Evolutionary conservation across 208 protist species (phyloP).

Genomic region (Leishmania amazonensis): DNA sequence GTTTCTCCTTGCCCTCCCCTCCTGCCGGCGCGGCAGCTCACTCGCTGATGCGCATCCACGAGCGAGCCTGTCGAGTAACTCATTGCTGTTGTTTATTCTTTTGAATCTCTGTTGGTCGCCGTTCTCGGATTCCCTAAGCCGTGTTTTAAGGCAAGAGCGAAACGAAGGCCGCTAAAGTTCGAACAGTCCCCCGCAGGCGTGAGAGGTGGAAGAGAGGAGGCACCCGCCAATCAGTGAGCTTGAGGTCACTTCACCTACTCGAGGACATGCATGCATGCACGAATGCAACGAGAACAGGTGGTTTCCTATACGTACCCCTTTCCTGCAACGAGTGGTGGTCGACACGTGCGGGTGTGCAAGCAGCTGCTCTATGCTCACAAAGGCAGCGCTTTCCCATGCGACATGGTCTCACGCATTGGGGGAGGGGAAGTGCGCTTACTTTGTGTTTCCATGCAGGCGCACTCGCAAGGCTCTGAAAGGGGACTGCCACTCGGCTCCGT

Average conservation of each 20-base stretch:
- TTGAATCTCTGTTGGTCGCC: not conserved
- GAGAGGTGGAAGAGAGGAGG: not conserved
- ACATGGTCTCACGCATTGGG: not conserved
- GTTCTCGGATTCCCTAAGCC: not conserved
- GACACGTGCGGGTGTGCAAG: not conserved
- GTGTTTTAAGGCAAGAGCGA: not conserved
- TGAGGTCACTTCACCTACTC: not conserved
- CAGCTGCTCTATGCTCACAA: not conserved
- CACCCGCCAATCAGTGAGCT: not conserved
- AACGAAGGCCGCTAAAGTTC: not conserved
- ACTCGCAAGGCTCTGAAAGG: not conserved
- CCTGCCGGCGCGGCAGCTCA: no score
- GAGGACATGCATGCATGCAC: slow-evolving; percentile 1
- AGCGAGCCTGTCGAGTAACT: slow-evolving; percentile 7
- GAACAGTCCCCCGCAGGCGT: not conserved
- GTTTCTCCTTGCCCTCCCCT: not conserved
- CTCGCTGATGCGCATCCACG: not conserved
- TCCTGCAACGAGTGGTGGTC: not conserved
- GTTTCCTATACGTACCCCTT: not conserved
- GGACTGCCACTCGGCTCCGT: not conserved
- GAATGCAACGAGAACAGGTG: not conserved
- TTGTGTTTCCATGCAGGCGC: not conserved
- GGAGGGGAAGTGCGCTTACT: not conserved
- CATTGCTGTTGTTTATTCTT: not conserved
- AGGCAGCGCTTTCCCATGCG: not conserved